A percentile compares a stretch with the other conserved stretches of the same genome.
Evolutionary conservation across 2,329 filamentous ascomycete genomes (phyloP).

Genomic region (Fusarium graminum): DNA sequence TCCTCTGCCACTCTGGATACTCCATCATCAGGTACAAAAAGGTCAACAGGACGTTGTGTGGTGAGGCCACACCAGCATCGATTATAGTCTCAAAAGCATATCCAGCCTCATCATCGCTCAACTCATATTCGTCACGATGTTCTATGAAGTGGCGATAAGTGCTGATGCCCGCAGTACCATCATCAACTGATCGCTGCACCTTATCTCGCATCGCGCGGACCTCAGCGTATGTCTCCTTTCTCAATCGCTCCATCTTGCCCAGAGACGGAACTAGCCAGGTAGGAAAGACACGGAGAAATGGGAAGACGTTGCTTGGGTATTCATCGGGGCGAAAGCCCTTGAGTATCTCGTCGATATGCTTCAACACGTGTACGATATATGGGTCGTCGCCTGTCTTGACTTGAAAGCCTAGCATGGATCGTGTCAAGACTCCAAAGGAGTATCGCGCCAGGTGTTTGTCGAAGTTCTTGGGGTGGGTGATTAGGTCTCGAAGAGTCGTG

Average conservation of each 20-base stretch:
- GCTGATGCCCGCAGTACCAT: conserved; percentile 4
- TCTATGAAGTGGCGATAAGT: conserved; percentile 5
- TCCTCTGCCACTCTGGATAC: conserved; percentile 13
- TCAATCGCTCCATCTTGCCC: neutral
- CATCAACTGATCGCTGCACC: neutral
- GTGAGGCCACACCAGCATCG: conserved; percentile 2
- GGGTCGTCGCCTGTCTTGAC: conserved; percentile 6
- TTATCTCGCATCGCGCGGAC: neutral
- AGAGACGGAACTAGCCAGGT: conserved; percentile 5
- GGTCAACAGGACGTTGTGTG: conserved; percentile 3
- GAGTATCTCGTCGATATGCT: neutral
- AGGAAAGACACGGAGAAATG: conserved; percentile 4
- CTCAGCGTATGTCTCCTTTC: neutral
- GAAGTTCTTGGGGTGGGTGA: neutral
- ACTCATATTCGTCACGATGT: conserved; percentile 3
- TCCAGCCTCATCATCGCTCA: conserved; percentile 11
- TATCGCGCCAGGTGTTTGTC: conserved; percentile 11
- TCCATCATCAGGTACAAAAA: conserved; percentile 22
- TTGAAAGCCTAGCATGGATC: conserved; percentile 7
- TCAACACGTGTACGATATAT: neutral
- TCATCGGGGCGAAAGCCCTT: conserved; percentile 11
- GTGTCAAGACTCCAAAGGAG: conserved; percentile 7
- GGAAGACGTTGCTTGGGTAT: conserved; percentile 12
- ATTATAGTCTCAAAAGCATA: conserved; percentile 12
- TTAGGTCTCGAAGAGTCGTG: neutral